A percentile compares a stretch with the other conserved stretches of the same genome.
phyloP scores from a whole-genome alignment of 768 basidiomycete genomes.

The Pholiota molesta region DNA sequence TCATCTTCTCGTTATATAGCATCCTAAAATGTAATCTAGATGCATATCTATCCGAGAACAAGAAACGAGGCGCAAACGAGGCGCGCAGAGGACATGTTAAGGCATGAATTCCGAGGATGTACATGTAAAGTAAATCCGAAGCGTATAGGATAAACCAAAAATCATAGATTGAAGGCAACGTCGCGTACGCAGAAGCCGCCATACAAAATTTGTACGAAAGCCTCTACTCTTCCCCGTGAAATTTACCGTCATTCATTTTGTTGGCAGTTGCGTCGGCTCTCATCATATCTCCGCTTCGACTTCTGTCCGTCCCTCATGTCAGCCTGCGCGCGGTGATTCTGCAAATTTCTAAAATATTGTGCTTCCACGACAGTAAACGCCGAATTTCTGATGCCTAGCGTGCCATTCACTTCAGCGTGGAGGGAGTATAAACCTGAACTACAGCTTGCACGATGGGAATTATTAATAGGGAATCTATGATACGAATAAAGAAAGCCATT shows the following conservation, averaged over 20 bases:
- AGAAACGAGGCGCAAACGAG: slow-evolving; percentile 8
- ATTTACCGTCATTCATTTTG: background rate
- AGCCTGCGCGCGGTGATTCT: background rate
- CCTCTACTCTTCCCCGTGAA: background rate
- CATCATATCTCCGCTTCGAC: slow-evolving; percentile 1
- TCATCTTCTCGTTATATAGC: background rate
- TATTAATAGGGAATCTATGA: background rate
- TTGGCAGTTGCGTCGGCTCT: background rate
- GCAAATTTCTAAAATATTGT: background rate
- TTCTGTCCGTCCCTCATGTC: slow-evolving; percentile 8
- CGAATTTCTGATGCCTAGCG: background rate
- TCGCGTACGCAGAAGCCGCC: background rate
- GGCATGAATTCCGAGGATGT: background rate
- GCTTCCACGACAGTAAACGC: background rate
- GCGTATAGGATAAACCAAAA: background rate
- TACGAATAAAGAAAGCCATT: background rate
- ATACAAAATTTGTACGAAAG: background rate
- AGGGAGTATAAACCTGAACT: background rate
- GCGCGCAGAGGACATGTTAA: background rate
- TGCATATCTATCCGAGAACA: slow-evolving; percentile 6
- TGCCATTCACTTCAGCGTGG: background rate
- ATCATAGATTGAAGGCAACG: background rate
- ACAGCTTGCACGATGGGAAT: background rate
- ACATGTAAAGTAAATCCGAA: background rate
- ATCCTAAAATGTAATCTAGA: background rate